Evolutionary conservation across 1,284 basidiomycete species (phyloP).

Genomic region (Heterobasidion annosum): DNA sequence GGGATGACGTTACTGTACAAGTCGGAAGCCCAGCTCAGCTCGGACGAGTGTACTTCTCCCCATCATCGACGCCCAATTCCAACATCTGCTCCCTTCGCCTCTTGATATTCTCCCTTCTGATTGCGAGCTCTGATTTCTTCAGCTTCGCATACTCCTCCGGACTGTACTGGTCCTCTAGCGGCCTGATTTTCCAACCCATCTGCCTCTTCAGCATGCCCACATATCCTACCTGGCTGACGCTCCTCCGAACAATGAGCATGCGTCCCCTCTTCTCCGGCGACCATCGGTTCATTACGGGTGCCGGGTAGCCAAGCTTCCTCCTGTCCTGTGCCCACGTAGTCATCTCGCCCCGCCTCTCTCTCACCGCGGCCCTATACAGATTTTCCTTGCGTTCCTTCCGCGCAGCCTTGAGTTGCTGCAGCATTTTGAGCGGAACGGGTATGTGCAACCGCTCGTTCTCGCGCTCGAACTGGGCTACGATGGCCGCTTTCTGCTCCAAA

Average conservation of each 20-base stretch:
- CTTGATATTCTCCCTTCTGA: constrained; percentile 18
- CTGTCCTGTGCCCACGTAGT: constrained; percentile 35
- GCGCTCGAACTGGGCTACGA: constrained; percentile 24
- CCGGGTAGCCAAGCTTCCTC: constrained; percentile 46
- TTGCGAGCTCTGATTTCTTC: constrained; percentile 23
- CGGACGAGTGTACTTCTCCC: no score
- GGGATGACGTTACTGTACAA: no score
- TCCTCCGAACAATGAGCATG: constrained; percentile 18
- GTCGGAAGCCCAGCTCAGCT: no score
- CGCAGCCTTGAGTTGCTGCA: constrained; percentile 41
- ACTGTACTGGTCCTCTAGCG: constrained; percentile 35
- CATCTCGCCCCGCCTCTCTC: constrained; percentile 55
- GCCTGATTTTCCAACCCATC: constrained; percentile 39
- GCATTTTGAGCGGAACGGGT: constrained; percentile 38
- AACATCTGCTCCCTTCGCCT: neutral
- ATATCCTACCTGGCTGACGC: constrained; percentile 56
- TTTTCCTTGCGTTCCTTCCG: constrained; percentile 49
- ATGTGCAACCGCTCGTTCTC: constrained; percentile 31
- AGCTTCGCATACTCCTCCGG: constrained; percentile 27
- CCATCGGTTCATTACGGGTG: constrained; percentile 47
- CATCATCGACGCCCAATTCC: neutral
- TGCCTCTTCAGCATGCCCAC: constrained; percentile 40
- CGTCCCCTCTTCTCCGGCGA: constrained; percentile 28
- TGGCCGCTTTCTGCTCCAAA: constrained; percentile 16
- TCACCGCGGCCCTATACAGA: constrained; percentile 47